Evolutionary conservation across 2,329 filamentous ascomycete species (phyloP).

Genomic region (Microdochium paspali): DNA sequence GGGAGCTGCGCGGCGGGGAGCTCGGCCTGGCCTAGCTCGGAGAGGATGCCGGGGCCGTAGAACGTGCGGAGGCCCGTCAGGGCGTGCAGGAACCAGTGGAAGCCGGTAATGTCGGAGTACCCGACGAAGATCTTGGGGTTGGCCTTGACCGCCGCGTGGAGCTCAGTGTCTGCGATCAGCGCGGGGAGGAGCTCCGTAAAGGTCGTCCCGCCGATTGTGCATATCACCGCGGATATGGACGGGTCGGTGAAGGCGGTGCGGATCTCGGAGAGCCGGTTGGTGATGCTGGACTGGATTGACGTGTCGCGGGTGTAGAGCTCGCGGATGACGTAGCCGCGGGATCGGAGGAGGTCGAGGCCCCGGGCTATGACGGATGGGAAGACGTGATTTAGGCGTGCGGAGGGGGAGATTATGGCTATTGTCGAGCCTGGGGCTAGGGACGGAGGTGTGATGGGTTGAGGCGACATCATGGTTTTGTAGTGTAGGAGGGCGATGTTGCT

Average conservation of each 20-base stretch:
- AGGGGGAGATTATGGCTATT: constrained; percentile 30
- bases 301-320: constrained; percentile 17
- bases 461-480: not conserved
- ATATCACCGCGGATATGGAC: constrained; percentile 23
- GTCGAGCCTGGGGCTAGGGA: constrained; percentile 23
- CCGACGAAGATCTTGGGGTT: constrained; percentile 32
- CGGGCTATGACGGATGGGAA: constrained; percentile 18
- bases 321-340: constrained; percentile 23
- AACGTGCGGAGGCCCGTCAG: constrained; percentile 29
- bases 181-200: constrained; percentile 29
- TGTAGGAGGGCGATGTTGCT: too few species aligned
- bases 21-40: constrained; percentile 24
- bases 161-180: constrained; percentile 22
- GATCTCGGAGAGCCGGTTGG: constrained; percentile 26
- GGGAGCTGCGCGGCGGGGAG: constrained; percentile 1
- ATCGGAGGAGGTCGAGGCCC: constrained; percentile 17
- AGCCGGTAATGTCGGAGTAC: constrained; percentile 29
- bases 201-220: constrained; percentile 27
- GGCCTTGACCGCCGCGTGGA: constrained; percentile 20
- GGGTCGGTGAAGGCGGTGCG: constrained; percentile 26
- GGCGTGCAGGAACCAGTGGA: constrained; percentile 31
- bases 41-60: constrained; percentile 28
- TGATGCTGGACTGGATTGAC: constrained; percentile 21
- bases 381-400: constrained; percentile 22
- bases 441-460: constrained; percentile 10